Evolutionary conservation across 2,329 filamentous ascomycete genomes (phyloP).

Genomic region (Trichoderma asperellum): DNA sequence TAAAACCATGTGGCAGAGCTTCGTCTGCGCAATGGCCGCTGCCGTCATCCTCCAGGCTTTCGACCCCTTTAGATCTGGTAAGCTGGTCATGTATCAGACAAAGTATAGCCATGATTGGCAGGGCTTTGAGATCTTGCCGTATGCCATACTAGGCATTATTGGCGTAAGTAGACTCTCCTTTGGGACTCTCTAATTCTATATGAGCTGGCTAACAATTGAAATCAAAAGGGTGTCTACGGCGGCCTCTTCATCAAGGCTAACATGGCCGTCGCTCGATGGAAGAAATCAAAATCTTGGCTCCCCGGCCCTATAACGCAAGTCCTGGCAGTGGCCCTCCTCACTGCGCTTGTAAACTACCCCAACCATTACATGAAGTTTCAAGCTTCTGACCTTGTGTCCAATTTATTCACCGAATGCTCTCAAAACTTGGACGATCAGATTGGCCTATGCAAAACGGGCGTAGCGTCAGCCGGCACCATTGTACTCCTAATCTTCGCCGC

Average conservation of each 20-base stretch:
- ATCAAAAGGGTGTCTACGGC: slow-evolving; percentile 78
- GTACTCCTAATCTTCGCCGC: slow-evolving; percentile 81
- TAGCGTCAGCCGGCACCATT: slow-evolving; percentile 80
- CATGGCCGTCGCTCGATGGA: slow-evolving; percentile 82
- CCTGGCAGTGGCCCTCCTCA: slow-evolving; percentile 74
- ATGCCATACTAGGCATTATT: slow-evolving; percentile 80
- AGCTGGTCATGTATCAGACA: slow-evolving; percentile 94
- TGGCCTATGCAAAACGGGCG: slow-evolving; percentile 85
- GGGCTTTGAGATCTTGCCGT: slow-evolving; percentile 89
- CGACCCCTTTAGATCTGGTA: slow-evolving; percentile 92
- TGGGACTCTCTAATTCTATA: not conserved
- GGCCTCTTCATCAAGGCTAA: slow-evolving; percentile 94
- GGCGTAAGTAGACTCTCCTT: slow-evolving; percentile 55
- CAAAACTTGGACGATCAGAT: slow-evolving; percentile 82
- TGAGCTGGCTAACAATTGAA: not conserved
- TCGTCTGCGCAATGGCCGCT: slow-evolving; percentile 98
- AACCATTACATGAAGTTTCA: slow-evolving; percentile 97
- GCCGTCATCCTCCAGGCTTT: slow-evolving; percentile 90
- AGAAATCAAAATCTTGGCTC: slow-evolving; percentile 67
- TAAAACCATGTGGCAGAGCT: slow-evolving; percentile 99
- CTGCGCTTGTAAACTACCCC: slow-evolving; percentile 89
- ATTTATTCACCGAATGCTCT: slow-evolving; percentile 88
- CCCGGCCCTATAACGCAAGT: slow-evolving; percentile 81
- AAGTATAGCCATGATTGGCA: slow-evolving; percentile 93
- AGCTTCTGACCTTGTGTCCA: slow-evolving; percentile 86